Conservation (phyloP, 495 filamentous ascomycete species). For the Daldinia caldariorum region DNA sequence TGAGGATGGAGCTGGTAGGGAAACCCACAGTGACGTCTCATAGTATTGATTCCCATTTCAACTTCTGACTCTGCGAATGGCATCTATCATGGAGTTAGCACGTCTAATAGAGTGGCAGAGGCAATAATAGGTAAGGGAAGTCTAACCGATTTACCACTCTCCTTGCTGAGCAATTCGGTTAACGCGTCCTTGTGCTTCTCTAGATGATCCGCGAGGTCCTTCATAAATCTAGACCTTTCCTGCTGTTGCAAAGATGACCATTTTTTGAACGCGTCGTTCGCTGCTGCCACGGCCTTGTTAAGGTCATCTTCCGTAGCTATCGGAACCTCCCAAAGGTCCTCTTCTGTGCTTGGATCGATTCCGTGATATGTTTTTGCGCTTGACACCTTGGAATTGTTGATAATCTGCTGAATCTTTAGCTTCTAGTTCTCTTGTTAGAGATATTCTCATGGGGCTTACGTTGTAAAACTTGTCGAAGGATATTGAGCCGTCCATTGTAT, state of each 20-base stretch:
- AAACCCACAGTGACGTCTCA: neutral
- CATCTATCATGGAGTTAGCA: neutral
- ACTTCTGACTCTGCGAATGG: neutral
- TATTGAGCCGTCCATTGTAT: neutral
- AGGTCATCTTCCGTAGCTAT: neutral
- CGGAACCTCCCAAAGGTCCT: neutral
- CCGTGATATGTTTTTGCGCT: neutral
- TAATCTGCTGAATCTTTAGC: neutral
- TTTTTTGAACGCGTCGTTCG: neutral
- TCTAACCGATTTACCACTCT: neutral
- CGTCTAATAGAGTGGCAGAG: neutral
- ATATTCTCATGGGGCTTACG: neutral
- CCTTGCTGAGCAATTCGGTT: neutral
- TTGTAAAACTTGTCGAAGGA: slow-evolving; percentile 2
- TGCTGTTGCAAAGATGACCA: neutral
- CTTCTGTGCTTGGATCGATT: neutral
- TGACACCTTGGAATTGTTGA: neutral
- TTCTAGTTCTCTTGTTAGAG: too few relatives aligned
- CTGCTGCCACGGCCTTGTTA: neutral
- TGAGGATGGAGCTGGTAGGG: neutral
- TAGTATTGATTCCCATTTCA: neutral
- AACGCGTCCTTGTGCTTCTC: neutral
- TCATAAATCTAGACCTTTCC: neutral
- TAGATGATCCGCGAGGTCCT: neutral
- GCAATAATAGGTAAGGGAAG: neutral